phyloP scores from a whole-genome alignment of 257 asterid species.

The Nicotiana benthamiana region DNA sequence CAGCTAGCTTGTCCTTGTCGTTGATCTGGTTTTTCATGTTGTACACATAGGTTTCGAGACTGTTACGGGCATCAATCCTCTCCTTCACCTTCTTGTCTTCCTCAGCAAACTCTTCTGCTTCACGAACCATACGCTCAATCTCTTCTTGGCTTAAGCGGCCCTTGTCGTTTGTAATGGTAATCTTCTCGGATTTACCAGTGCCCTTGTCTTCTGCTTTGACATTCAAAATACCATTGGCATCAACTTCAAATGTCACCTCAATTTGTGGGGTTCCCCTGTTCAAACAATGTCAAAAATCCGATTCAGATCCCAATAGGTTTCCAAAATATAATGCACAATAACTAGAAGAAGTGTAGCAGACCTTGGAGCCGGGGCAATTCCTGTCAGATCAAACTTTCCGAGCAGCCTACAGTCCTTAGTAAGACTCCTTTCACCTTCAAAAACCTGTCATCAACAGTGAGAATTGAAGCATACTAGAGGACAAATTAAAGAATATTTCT shows the following conservation, averaged over 20 bases:
- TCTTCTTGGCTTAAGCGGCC: slow-evolving; percentile 96
- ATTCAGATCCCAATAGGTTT: neutral
- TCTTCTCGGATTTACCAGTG: slow-evolving; percentile 78
- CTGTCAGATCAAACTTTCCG: slow-evolving; percentile 83
- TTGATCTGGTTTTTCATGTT: slow-evolving; percentile 94
- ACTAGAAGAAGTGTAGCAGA: neutral
- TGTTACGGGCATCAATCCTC: slow-evolving; percentile 70
- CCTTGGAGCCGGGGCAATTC: slow-evolving; percentile 98
- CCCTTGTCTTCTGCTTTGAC: slow-evolving; percentile 98
- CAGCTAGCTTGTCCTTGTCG: slow-evolving; percentile 90
- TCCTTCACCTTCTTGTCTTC: slow-evolving; percentile 95
- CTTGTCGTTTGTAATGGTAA: slow-evolving; percentile 92
- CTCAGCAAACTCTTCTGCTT: slow-evolving; percentile 92
- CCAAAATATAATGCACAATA: neutral
- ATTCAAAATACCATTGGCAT: slow-evolving; percentile 82
- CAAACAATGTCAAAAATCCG: neutral
- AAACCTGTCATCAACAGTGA: slow-evolving; percentile 44
- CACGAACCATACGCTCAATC: slow-evolving; percentile 85
- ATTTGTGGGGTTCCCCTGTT: slow-evolving; percentile 95
- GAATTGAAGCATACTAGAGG: neutral
- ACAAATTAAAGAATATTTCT: neutral
- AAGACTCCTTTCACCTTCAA: slow-evolving; percentile 92
- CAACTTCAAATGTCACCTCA: slow-evolving; percentile 92
- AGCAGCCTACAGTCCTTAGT: slow-evolving; percentile 90
- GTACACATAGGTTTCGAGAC: slow-evolving; percentile 81